Evolutionary conservation across 306 rosid genomes (phyloP).

Genomic region (Inga leiocalycina): DNA sequence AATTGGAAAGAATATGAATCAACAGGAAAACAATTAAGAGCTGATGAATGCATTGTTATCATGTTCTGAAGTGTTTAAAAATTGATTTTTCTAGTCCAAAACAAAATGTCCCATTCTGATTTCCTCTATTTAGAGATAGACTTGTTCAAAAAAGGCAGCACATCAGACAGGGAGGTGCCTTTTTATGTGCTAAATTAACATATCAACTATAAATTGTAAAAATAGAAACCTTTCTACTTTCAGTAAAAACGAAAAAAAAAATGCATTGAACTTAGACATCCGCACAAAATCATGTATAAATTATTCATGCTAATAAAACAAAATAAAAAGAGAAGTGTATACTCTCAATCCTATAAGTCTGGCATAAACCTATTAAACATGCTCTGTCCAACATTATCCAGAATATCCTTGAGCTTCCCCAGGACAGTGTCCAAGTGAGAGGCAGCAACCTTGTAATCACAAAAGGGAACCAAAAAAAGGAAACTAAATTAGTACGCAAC

Average conservation of each 20-base stretch:
- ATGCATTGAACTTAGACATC: slow-evolving; percentile 2
- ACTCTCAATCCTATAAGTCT: slow-evolving; percentile 37
- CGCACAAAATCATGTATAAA: not conserved
- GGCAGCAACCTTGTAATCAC: slow-evolving; percentile 79
- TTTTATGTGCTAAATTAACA: not conserved
- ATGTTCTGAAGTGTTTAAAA: slow-evolving; percentile 22
- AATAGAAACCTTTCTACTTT: not conserved
- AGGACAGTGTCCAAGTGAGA: slow-evolving; percentile 96
- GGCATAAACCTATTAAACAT: slow-evolving; percentile 76
- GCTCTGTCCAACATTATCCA: slow-evolving; percentile 87
- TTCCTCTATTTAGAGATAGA: not conserved
- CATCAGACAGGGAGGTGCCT: slow-evolving; percentile 12
- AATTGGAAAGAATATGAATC: slow-evolving; percentile 22
- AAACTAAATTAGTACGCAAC: slow-evolving; percentile 31
- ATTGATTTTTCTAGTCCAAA: not conserved
- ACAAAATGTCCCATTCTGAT: not conserved
- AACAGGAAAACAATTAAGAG: slow-evolving; percentile 8
- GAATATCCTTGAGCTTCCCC: slow-evolving; percentile 90
- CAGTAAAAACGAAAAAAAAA: not conserved
- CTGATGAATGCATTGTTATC: slow-evolving; percentile 17
- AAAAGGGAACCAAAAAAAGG: slow-evolving; percentile 6
- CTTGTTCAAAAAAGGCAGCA: not conserved
- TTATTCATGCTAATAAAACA: slow-evolving; percentile 14
- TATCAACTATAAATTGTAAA: not conserved
- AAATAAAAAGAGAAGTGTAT: slow-evolving; percentile 27